These are phyloP conservation scores for Cunninghamia lanceolata DNA, from an alignment of 75 land plant genomes.

Conservation along the genomic window DNA sequence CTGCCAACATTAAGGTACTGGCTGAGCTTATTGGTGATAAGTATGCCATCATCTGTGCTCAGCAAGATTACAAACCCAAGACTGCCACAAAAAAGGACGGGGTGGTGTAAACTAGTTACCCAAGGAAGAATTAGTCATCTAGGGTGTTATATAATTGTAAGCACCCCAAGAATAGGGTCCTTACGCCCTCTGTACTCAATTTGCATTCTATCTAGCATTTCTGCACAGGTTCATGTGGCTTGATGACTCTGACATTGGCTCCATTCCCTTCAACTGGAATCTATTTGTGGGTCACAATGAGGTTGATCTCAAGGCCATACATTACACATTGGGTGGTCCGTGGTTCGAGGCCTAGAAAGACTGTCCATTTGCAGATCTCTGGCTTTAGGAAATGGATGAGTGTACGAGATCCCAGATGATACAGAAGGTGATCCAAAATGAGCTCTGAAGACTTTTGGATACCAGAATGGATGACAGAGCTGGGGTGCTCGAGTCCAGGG, in stretches of 20 bases:
- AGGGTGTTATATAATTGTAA: constrained; percentile 84
- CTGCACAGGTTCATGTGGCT: no score
- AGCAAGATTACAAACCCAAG: constrained; percentile 65
- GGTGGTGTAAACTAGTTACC: constrained; percentile 57
- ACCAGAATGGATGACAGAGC: constrained; percentile 5
- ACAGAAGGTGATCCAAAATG: constrained; percentile 13
- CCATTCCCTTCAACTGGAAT: no score
- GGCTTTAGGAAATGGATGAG: constrained; percentile 64
- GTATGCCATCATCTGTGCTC: constrained; percentile 76
- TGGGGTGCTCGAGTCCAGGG: no score
- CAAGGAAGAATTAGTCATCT: constrained; percentile 79
- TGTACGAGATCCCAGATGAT: constrained; percentile 8
- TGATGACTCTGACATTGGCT: no score
- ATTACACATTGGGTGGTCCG: constrained; percentile 73
- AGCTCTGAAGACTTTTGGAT: constrained; percentile 11
- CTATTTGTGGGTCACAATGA: no score
- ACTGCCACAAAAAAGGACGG: constrained; percentile 76
- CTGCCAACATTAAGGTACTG: constrained; percentile 50
- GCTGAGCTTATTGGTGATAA: constrained; percentile 49
- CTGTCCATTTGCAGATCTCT: constrained; percentile 63
- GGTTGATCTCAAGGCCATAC: constrained; percentile 63
- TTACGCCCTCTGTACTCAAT: no score
- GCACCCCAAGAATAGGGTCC: no score
- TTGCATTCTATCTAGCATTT: no score
- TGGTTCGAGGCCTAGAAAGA: constrained; percentile 87